phyloP scores from a whole-genome alignment of 768 basidiomycete species.

The Phanerochaete sordida region DNA sequence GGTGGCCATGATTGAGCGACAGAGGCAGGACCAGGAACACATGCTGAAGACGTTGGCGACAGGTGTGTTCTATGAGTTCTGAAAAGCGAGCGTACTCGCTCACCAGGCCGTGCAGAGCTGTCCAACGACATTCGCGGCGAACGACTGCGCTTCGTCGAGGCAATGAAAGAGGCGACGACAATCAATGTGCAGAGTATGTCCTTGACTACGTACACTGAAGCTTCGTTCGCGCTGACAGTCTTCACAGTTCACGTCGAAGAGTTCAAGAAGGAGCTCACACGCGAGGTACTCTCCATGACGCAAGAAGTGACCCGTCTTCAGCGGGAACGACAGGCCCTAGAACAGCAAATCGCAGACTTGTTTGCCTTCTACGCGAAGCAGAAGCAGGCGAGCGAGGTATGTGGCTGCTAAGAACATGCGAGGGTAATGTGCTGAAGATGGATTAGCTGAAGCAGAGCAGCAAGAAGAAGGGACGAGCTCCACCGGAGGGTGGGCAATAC shows the following conservation, averaged over 20 bases:
- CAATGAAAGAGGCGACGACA: constrained; percentile 91
- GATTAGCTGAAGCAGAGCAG: background rate
- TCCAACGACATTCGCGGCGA: constrained; percentile 85
- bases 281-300: constrained; percentile 72
- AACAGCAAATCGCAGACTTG: constrained; percentile 70
- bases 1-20: constrained; percentile 60
- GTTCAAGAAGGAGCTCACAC: constrained; percentile 76
- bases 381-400: constrained; percentile 34
- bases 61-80: constrained; percentile 40
- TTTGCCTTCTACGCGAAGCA: constrained; percentile 72
- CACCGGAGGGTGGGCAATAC: background rate
- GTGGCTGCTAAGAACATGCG: too few relatives aligned
- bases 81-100: background rate
- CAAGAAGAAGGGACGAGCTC: background rate
- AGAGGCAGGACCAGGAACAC: constrained; percentile 68
- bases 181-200: constrained; percentile 76
- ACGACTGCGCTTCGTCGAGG: constrained; percentile 81
- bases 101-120: constrained; percentile 50
- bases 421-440: too few relatives aligned
- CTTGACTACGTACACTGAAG: background rate
- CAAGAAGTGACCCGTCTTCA: constrained; percentile 69
- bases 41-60: constrained; percentile 63
- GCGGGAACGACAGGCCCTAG: constrained; percentile 58
- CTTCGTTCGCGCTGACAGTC: background rate
- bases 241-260: constrained; percentile 76